Evolutionary conservation across 345 rosid species (phyloP).

Genomic region (Murraya koenigii): DNA sequence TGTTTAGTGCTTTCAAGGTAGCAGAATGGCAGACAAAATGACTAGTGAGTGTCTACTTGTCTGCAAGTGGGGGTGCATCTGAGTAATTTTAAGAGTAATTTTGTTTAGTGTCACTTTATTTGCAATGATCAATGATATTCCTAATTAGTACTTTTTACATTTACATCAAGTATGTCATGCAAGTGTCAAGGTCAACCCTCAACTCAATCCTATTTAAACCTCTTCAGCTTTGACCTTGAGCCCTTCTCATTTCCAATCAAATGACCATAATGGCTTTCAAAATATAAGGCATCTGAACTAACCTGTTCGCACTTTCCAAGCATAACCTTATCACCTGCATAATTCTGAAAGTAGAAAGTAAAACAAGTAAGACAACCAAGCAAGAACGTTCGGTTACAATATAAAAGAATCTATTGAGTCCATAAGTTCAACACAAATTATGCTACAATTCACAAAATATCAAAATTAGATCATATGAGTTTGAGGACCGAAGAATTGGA

Average conservation of each 20-base stretch:
- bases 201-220: neutral
- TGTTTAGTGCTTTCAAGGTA: neutral
- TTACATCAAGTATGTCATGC: neutral
- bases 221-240: neutral
- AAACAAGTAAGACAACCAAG: constrained; percentile 15
- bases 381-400: neutral
- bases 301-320: constrained; percentile 99
- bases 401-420: neutral
- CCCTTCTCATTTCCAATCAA: neutral
- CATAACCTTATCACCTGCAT: constrained; percentile 79
- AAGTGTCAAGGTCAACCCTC: neutral
- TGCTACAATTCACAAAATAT: constrained; percentile 7
- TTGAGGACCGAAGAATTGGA: neutral
- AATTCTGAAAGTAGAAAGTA: constrained; percentile 54
- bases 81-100: neutral
- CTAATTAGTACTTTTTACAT: neutral
- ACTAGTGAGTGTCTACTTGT: neutral
- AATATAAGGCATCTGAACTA: constrained; percentile 20
- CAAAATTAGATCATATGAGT: neutral
- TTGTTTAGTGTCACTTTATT: neutral
- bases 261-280: neutral
- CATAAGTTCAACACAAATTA: constrained; percentile 11
- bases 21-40: neutral
- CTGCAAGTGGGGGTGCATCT: neutral
- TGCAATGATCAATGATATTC: neutral